These are phyloP conservation scores for Linnemannia zychae DNA, from an alignment of 192 early-diverging fungal species.

Conservation along the genomic window DNA sequence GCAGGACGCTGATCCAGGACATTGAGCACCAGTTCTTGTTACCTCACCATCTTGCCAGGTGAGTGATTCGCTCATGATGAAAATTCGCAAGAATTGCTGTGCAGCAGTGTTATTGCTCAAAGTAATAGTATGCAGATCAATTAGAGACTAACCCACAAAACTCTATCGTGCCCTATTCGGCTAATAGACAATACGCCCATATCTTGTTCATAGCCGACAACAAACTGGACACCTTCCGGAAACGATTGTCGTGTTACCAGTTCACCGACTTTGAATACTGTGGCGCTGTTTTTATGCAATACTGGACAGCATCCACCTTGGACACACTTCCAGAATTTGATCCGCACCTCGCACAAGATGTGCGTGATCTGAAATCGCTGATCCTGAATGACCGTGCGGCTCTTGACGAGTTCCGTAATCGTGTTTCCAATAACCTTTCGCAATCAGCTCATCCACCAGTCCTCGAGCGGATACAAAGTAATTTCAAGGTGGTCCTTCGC, in stretches of 20 bases:
- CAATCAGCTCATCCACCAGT: conserved; percentile 41
- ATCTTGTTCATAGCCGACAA: conserved; percentile 58
- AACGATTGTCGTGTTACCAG: conserved; percentile 55
- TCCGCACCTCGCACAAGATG: conserved; percentile 49
- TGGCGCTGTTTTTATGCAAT: conserved; percentile 51
- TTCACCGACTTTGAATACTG: conserved; percentile 57
- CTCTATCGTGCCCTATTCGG: background rate
- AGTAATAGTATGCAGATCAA: background rate
- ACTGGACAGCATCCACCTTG: conserved; percentile 42
- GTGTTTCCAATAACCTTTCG: conserved; percentile 38
- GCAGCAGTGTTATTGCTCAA: background rate
- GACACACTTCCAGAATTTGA: conserved; percentile 56
- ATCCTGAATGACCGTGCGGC: conserved; percentile 44
- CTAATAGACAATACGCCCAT: conserved; percentile 55
- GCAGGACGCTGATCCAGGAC: conserved; percentile 48
- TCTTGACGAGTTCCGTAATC: conserved; percentile 47
- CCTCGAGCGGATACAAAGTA: conserved; percentile 53
- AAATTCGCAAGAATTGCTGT: background rate
- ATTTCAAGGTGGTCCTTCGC: conserved; percentile 53
- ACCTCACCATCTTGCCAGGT: conserved; percentile 57
- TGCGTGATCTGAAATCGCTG: conserved; percentile 45
- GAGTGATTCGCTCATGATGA: background rate
- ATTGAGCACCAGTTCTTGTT: conserved; percentile 54
- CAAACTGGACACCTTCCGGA: conserved; percentile 59
- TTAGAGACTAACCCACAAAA: background rate